These are phyloP conservation scores for Fusarium sp. DNA, from an alignment of 2,329 filamentous ascomycete genomes.

Conservation along the genomic window DNA sequence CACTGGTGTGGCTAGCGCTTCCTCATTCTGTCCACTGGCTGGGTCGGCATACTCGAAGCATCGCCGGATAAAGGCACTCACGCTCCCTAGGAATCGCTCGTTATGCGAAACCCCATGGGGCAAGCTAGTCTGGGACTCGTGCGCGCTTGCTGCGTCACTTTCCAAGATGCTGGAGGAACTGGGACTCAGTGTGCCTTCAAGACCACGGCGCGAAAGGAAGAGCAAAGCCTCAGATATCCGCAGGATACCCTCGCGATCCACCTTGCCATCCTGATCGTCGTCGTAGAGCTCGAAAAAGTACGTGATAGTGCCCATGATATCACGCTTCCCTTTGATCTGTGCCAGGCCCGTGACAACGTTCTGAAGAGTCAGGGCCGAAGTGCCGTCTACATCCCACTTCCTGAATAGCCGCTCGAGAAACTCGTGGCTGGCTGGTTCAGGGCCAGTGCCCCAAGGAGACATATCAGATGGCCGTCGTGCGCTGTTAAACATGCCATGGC, in stretches of 20 bases:
- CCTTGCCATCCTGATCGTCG: slow-evolving; percentile 88
- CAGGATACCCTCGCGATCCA: slow-evolving; percentile 94
- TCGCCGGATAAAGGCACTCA: slow-evolving; percentile 93
- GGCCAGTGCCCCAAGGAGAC: slow-evolving; percentile 68
- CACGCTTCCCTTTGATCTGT: slow-evolving; percentile 89
- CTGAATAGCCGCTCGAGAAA: slow-evolving; percentile 90
- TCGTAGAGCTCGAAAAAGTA: slow-evolving; percentile 99
- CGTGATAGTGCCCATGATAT: slow-evolving; percentile 97
- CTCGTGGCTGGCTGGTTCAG: slow-evolving; percentile 88
- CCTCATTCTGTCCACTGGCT: slow-evolving; percentile 67
- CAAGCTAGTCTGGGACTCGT: slow-evolving; percentile 53
- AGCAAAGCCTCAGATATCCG: slow-evolving; percentile 93
- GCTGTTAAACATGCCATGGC: slow-evolving; percentile 71
- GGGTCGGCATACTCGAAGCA: slow-evolving; percentile 99
- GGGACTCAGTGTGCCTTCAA: slow-evolving; percentile 80
- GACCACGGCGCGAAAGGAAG: slow-evolving; percentile 89
- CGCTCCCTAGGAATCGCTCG: slow-evolving; percentile 90
- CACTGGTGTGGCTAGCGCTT: slow-evolving; percentile 35
- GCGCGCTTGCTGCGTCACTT: slow-evolving; percentile 47
- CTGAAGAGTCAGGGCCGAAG: slow-evolving; percentile 84
- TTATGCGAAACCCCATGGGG: slow-evolving; percentile 73
- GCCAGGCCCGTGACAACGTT: slow-evolving; percentile 93
- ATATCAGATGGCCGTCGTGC: slow-evolving; percentile 60
- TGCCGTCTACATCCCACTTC: slow-evolving; percentile 86
- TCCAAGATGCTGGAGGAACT: slow-evolving; percentile 68